Evolutionary conservation across 805 yeast genomes (phyloP).

Genomic region (Martiniozyma abietophila): DNA sequence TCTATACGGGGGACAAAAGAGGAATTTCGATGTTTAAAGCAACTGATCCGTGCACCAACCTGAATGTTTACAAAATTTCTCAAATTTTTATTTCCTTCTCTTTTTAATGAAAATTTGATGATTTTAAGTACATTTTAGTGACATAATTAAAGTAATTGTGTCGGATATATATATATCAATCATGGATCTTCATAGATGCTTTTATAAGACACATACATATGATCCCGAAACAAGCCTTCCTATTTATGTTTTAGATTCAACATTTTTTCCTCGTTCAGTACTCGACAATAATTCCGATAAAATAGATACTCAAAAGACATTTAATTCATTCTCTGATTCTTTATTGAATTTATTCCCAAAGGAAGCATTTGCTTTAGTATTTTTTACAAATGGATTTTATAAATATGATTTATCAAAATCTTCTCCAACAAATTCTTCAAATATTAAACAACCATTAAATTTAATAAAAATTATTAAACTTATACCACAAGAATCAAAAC

Average conservation of each 20-base stretch:
- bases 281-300: constrained; percentile 25
- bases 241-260: constrained; percentile 73
- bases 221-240: constrained; percentile 69
- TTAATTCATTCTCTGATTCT: constrained; percentile 47
- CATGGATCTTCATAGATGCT: constrained; percentile 10
- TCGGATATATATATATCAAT: too few relatives aligned
- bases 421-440: constrained; percentile 5
- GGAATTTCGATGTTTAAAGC: too few relatives aligned
- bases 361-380: constrained; percentile 54
- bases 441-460: constrained; percentile 22
- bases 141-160: too few relatives aligned
- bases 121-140: too few relatives aligned
- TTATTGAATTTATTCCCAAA: constrained; percentile 51
- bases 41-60: too few relatives aligned
- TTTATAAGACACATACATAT: constrained; percentile 37
- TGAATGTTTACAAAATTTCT: too few relatives aligned
- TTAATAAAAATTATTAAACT: constrained; percentile 37
- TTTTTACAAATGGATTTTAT: constrained; percentile 77
- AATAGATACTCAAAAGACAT: constrained; percentile 15
- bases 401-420: constrained; percentile 27
- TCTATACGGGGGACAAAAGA: too few relatives aligned
- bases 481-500: constrained; percentile 47
- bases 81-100: too few relatives aligned
- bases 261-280: constrained; percentile 57
- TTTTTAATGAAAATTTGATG: too few relatives aligned